Evolutionary conservation across 345 rosid genomes (phyloP).

Genomic region (Syzygium aqueum): DNA sequence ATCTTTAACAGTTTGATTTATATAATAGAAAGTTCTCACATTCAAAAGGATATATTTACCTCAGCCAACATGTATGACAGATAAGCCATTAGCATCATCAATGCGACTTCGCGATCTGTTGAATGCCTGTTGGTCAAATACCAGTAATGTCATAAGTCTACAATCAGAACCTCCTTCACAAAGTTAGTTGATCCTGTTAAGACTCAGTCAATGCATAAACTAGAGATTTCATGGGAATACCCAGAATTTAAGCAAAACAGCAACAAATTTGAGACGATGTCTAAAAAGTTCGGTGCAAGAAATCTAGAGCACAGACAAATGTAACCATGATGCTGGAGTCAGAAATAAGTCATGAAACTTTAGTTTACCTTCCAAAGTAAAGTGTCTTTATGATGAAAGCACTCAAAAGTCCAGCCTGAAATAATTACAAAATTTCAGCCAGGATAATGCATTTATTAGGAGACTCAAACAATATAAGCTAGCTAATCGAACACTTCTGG

Average conservation of each 20-base stretch:
- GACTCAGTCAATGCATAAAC: neutral
- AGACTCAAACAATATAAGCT: neutral
- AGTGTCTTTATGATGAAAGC: slow-evolving; percentile 61
- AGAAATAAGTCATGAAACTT: neutral
- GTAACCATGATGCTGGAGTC: neutral
- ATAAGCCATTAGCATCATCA: slow-evolving; percentile 67
- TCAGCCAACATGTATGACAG: slow-evolving; percentile 59
- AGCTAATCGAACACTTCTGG: neutral
- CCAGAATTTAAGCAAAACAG: neutral
- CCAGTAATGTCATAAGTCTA: neutral
- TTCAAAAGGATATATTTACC: slow-evolving; percentile 20
- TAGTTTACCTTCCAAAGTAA: slow-evolving; percentile 55
- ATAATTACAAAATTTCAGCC: slow-evolving; percentile 1
- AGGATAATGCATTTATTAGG: neutral
- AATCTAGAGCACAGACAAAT: neutral
- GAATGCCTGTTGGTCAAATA: slow-evolving; percentile 41
- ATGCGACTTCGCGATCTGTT: slow-evolving; percentile 60
- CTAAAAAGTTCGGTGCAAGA: neutral
- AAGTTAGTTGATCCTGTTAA: neutral
- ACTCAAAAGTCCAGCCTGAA: slow-evolving; percentile 55
- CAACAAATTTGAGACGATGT: neutral
- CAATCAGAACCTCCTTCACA: neutral
- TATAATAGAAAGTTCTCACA: neutral
- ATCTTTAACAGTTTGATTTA: neutral
- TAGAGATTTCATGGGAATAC: neutral